A percentile compares a stretch with the other conserved stretches of the same genome.
Conservation (phyloP, 2,329 filamentous ascomycete species). For the Scolecobasidium constrictum region DNA sequence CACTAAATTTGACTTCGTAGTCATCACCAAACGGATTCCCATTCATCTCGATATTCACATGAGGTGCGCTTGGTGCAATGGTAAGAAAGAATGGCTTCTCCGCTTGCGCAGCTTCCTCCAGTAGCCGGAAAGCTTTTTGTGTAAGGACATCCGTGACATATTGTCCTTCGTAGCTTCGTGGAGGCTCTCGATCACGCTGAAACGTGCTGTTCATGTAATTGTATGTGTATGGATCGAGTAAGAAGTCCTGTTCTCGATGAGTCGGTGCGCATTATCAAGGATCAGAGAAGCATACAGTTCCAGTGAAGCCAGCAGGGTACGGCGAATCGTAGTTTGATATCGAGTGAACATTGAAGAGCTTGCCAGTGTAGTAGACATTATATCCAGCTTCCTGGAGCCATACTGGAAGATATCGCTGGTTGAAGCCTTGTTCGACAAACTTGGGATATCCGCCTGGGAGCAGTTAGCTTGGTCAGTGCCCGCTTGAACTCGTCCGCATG, state of each 20-base stretch:
- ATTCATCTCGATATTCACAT: conserved; percentile 36
- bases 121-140: conserved; percentile 46
- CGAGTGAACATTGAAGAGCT: conserved; percentile 43
- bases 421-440: conserved; percentile 53
- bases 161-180: conserved; percentile 43
- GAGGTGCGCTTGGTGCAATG: conserved; percentile 56
- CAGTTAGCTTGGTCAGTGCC: too few species aligned
- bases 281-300: too few species aligned
- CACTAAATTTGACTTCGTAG: conserved; percentile 31
- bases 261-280: too few species aligned
- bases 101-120: conserved; percentile 46
- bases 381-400: conserved; percentile 63
- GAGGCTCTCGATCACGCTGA: conserved; percentile 46
- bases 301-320: conserved; percentile 25
- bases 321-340: conserved; percentile 36
- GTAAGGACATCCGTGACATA: conserved; percentile 51
- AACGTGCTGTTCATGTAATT: conserved; percentile 55
- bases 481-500: too few species aligned
- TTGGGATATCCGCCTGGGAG: conserved; percentile 45
- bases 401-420: conserved; percentile 56
- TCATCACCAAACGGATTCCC: too few species aligned
- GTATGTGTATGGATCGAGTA: conserved; percentile 58
- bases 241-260: too few species aligned
- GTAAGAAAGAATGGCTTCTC: conserved; percentile 57
- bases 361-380: conserved; percentile 61